Base-by-base conservation (phyloP, 495 filamentous ascomycete species). In the Podospora comata region DNA sequence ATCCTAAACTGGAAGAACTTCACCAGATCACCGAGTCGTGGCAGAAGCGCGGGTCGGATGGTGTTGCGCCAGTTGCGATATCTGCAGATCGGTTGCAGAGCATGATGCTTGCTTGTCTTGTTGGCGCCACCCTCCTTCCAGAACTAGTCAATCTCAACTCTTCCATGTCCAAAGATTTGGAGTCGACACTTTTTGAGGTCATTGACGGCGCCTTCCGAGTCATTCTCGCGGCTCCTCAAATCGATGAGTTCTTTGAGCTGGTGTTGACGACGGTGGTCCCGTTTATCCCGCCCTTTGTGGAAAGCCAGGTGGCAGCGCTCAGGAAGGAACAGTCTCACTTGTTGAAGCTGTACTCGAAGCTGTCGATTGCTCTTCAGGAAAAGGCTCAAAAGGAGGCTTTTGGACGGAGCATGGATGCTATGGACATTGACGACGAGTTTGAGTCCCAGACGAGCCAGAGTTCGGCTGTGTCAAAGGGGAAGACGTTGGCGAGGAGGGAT, bases 401-500 rank as follows among this genome's bases (percentile, higher is more conserved):
- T 18, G 64, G 69, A 4, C 69, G 76, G 0, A 67, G 74, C 15
- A 77, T 79, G 44, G 89, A 94, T 71, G 70, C 79, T 16, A 93
- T 96, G 91, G 93, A 97, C 66, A 74, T 96, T 26, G 93, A 97
- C 70, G 87, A 90, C 63, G 85, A 84, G 16, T 88, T 93, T 30
- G 85, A 87, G 30, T 83, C 84, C 3, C 83, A 87, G 60, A 73
- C 75, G 60, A 88, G 84, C 68, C 81, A 82, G 54, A 77, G 68
- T 60, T 82, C 78, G 73, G 55, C 70, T 20, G 72, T 74, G 3
- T 70, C 75, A 18, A 78, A 75, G 55, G 67, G 64, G 27, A 58
- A 71, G 19, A 73, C 78, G 2, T 72, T 86, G 34, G 79, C 83
- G 20, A 77, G 88, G 65, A 74, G 81, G 65, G 80, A 88, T 65